phyloP scores from a whole-genome alignment of 768 basidiomycete genomes.

The Russula dissimulans region DNA sequence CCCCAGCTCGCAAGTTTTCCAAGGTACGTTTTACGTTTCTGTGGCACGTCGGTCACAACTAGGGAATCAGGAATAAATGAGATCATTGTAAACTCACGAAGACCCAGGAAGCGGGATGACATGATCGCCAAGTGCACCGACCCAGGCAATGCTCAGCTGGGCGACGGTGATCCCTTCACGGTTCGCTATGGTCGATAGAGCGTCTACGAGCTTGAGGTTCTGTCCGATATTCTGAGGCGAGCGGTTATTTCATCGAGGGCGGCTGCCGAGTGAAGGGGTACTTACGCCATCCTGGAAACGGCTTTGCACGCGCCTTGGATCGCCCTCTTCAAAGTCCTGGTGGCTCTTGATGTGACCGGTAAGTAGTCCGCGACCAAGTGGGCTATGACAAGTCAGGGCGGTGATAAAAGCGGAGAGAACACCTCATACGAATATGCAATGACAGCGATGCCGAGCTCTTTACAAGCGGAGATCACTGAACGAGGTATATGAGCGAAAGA shows the following conservation, averaged over 20 bases:
- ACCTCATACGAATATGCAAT: conserved; percentile 43
- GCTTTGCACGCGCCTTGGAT: conserved; percentile 24
- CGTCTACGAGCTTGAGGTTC: conserved; percentile 35
- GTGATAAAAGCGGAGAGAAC: background rate
- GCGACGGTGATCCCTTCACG: conserved; percentile 35
- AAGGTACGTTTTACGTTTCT: conserved; percentile 15
- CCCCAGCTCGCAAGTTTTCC: conserved; percentile 35
- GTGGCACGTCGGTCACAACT: background rate
- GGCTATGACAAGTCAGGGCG: conserved; percentile 27
- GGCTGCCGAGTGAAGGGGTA: background rate
- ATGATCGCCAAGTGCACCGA: conserved; percentile 28
- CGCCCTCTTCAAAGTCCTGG: conserved; percentile 30
- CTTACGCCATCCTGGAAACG: conserved; percentile 32
- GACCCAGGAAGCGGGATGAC: conserved; percentile 17
- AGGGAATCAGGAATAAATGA: background rate
- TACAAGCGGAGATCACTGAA: conserved; percentile 41
- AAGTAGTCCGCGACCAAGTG: conserved; percentile 45
- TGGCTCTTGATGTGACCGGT: conserved; percentile 38
- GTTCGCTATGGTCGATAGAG: conserved; percentile 31
- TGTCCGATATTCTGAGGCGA: conserved; percentile 29
- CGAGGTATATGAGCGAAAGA: background rate
- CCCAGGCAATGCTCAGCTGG: conserved; percentile 34
- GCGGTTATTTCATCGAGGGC: background rate
- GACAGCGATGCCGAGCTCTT: conserved; percentile 45
- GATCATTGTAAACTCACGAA: conserved; percentile 24